Percentiles rank a stretch among this genome's conserved stretches.
phyloP scores from a whole-genome alignment of 495 filamentous ascomycete genomes.

The Trichoderma asperelloides region DNA sequence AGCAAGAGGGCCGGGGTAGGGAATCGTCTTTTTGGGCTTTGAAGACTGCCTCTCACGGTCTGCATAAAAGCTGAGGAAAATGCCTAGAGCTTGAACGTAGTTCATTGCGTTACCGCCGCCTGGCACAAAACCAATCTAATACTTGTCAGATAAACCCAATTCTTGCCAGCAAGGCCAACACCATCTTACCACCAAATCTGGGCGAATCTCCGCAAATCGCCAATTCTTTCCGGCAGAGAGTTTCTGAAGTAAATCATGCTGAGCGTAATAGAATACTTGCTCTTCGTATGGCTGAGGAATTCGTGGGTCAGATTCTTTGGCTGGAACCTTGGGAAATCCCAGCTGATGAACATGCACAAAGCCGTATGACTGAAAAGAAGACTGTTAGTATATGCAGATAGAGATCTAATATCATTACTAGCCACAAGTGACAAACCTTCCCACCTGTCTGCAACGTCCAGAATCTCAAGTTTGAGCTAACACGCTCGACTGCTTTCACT shows the following conservation, averaged over 20 bases:
- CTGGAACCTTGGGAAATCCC: slow-evolving; percentile 23
- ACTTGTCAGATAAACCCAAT: not conserved
- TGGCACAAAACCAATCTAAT: slow-evolving; percentile 32
- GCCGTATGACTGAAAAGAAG: slow-evolving; percentile 22
- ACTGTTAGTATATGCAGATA: not conserved
- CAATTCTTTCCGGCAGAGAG: slow-evolving; percentile 30
- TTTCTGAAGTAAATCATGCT: slow-evolving; percentile 31
- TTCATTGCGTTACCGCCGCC: slow-evolving; percentile 30
- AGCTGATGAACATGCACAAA: slow-evolving; percentile 24
- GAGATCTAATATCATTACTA: not conserved
- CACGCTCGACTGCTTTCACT: slow-evolving; percentile 20
- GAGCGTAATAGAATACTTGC: slow-evolving; percentile 41
- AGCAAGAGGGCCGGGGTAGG: slow-evolving; percentile 28
- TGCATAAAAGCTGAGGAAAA: slow-evolving; percentile 31
- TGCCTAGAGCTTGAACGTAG: slow-evolving; percentile 30
- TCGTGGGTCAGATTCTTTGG: slow-evolving; percentile 31
- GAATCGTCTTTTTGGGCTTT: slow-evolving; percentile 20
- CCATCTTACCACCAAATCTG: slow-evolving; percentile 28
- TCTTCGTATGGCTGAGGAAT: slow-evolving; percentile 33
- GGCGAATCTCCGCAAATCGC: slow-evolving; percentile 37
- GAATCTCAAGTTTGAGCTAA: slow-evolving; percentile 28
- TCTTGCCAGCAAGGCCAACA: not conserved
- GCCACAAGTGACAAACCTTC: slow-evolving; percentile 16
- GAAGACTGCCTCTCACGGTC: slow-evolving; percentile 13
- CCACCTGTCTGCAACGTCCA: slow-evolving; percentile 35